Base-by-base conservation (phyloP, 192 early-diverging fungal genomes). In the Haplosporangium gracile region DNA sequence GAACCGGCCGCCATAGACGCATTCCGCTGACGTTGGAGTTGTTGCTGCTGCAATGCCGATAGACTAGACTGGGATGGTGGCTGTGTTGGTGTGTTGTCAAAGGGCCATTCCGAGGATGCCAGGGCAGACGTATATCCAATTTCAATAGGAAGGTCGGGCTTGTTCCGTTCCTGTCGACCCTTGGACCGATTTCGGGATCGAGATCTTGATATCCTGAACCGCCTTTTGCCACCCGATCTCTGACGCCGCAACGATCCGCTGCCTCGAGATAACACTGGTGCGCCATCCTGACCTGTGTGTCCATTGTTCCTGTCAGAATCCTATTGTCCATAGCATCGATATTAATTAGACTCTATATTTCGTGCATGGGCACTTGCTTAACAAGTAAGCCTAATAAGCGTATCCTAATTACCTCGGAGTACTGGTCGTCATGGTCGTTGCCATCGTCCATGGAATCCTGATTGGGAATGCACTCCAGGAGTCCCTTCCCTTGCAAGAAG, bases 361-460 rank as follows among this genome's bases (percentile, higher is more conserved):
- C 60, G 32, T 15, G 4, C 24, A 34, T 32, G 9, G 29, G 1
- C n/a, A 51, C 4, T 20, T 51, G 2, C 18, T 51, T 15, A 51
- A 51, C 49, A 32, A 65, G n/a, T 32, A 32, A 4, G 29, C 26
- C 29, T 10, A 65, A 32, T 10, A 65, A 70, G 49, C 5, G 65
- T 39, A 2, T 45, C 20, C 5, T 22, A 38, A 24, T 38, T 84
- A 79, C 82, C 82, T 84, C 82, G 1, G 76, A 84, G n/a, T 22
- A 34, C n/a, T 80, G 73, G 29, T 42, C 65, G 9, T 65, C 69
- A 2, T 40, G 72, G 13, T 74, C 82, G n/a, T 82, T 75, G 29
- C 76, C 82, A 74, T 79, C 82, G 34, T 84, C 77, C 82, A 84
- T 75, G 7, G 82, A 84, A 22, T 79, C 73, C 47, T 79, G 82